Conservation (phyloP, 805 yeast genomes). For the Saturnispora kantuleensis region DNA sequence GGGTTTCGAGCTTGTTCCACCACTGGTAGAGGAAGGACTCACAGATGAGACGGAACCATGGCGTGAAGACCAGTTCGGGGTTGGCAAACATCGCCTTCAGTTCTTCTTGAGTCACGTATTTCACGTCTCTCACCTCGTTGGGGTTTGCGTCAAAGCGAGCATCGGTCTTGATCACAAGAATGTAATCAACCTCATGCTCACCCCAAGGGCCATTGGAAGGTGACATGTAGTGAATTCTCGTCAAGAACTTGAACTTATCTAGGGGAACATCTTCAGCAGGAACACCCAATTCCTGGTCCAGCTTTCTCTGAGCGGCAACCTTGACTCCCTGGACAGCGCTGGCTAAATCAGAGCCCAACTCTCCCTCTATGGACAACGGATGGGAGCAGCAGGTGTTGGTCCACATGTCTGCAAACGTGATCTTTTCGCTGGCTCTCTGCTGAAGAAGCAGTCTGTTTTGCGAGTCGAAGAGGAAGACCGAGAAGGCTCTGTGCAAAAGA, state of each 20-base stretch:
- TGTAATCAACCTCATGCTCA: conserved; percentile 95
- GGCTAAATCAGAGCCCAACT: conserved; percentile 56
- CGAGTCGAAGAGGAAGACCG: conserved; percentile 83
- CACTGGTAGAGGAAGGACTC: conserved; percentile 83
- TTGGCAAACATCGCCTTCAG: conserved; percentile 72
- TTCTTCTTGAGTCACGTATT: conserved; percentile 61
- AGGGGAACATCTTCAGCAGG: conserved; percentile 43
- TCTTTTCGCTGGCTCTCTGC: conserved; percentile 93
- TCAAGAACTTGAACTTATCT: conserved; percentile 68
- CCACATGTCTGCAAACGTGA: conserved; percentile 96
- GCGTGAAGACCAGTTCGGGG: conserved; percentile 61
- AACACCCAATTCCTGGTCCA: conserved; percentile 91
- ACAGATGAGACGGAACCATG: conserved; percentile 97
- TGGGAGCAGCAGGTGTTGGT: conserved; percentile 99
- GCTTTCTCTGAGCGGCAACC: conserved; percentile 83
- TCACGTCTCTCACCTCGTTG: conserved; percentile 78
- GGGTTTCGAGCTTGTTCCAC: conserved; percentile 73
- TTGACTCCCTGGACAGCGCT: conserved; percentile 70
- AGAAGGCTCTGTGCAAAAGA: conserved; percentile 87
- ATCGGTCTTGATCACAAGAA: conserved; percentile 59
- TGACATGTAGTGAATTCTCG: conserved; percentile 92
- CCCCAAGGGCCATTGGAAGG: conserved; percentile 82
- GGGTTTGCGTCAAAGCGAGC: conserved; percentile 44
- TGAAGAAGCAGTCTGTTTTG: conserved; percentile 73
- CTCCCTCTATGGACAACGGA: conserved; percentile 77